Base-by-base conservation (phyloP, 192 early-diverging fungal species). In the Cetraspora pellucida region DNA sequence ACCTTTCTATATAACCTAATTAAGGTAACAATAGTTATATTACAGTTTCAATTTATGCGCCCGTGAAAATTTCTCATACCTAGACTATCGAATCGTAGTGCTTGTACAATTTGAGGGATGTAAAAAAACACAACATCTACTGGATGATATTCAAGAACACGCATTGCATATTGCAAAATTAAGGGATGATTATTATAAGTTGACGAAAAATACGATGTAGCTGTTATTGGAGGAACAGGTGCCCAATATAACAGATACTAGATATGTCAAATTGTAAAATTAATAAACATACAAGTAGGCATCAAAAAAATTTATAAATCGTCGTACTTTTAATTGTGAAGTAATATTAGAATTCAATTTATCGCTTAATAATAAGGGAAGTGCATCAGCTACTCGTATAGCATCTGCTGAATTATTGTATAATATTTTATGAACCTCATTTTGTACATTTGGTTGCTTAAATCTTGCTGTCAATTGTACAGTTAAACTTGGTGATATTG, bases 111-210 rank as follows among this genome's bases (percentile, higher is more conserved):
- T 84, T 99, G 98, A 7, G 98, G 98, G 10, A 99, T 90, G 67
- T 98, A 99, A 81, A 99, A 99, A 87, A 99, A 99, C 7, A 98
- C 95, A 43, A 92, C 88, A 17, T 99, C 96, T 17, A 98, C 91
- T 8, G 95, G 93, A 80, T 93, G 96, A 79, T 90, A 88, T 81
- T 97, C 93, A 25, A 99, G 82, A 44, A 93, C 90, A 27, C 96
- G 89, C 86, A 97, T 93, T 7, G 96, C 91, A 81, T 97, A 99
- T 79, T 99, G 98, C 65, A 98, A 82, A 3, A 96, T 87, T 89
- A 97, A 89, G n/a, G 98, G 94, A 60, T 95, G 87, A 77, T 88
- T 85, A 72, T 86, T 87, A 81, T 87, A 89, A 8, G 85, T 78
- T 46, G 93, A 91, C 50, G 90, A 89, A 87, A 89, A 91, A 79